Conservation (phyloP, 768 basidiomycete genomes). For the Strobilomyces echinocephalus region DNA sequence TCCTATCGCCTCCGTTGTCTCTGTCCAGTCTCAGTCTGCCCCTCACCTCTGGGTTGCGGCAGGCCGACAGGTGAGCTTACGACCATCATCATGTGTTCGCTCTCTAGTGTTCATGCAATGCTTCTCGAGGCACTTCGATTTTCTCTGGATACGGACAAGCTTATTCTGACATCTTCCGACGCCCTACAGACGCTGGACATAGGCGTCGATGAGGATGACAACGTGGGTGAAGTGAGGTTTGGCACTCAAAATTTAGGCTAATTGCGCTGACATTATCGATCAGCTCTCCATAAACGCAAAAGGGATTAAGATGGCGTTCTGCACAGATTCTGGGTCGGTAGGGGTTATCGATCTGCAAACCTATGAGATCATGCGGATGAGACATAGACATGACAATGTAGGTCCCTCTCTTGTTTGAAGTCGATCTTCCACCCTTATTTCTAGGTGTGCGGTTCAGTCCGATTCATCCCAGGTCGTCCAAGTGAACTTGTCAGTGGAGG, state of each 20-base stretch:
- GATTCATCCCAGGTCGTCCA: constrained; percentile 67
- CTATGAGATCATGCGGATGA: constrained; percentile 50
- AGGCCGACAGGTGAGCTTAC: constrained; percentile 45
- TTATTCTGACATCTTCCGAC: constrained; percentile 53
- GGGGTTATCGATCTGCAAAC: constrained; percentile 60
- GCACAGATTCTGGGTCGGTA: constrained; percentile 63
- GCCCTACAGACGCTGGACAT: constrained; percentile 43
- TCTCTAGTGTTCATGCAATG: not conserved
- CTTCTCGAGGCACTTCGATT: constrained; percentile 32
- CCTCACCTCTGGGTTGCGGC: constrained; percentile 63
- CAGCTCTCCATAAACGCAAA: constrained; percentile 61
- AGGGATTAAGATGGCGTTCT: constrained; percentile 56
- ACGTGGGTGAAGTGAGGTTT: constrained; percentile 61
- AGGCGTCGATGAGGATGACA: constrained; percentile 49
- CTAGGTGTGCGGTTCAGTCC: constrained; percentile 67
- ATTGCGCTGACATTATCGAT: constrained; percentile 35
- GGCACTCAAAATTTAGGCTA: not conserved
- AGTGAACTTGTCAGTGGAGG: constrained; percentile 74
- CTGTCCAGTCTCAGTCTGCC: constrained; percentile 35
- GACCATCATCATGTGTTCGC: not conserved
- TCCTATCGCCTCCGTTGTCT: constrained; percentile 62
- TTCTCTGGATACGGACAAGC: constrained; percentile 42
- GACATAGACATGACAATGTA: constrained; percentile 59
- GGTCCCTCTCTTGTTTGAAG: constrained; percentile 18
- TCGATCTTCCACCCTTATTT: constrained; percentile 3